Base-by-base conservation (phyloP, 78 protist genomes). In the Dictyostelium intermedium region DNA sequence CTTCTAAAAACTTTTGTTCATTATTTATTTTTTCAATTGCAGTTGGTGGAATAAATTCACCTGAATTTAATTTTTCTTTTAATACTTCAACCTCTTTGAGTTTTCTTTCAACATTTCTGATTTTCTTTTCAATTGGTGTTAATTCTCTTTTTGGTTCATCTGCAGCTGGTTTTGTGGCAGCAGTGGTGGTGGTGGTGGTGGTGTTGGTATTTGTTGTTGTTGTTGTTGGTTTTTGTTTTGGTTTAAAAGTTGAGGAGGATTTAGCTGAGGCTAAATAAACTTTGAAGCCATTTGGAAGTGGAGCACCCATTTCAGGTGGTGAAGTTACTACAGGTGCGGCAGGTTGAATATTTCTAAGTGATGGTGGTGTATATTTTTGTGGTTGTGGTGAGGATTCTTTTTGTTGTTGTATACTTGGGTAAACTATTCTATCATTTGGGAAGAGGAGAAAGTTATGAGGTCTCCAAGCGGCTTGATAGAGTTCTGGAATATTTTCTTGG, bases 391-490 rank as follows among this genome's bases (percentile, higher is more conserved):
- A 47, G 8, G 82, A 27, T 66, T 80, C 77, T 34, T 80, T 63
- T 34, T 45, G 34, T 20, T 27, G 16, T 11, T 77, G 20, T 4
- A 83, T 35, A 3, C 47, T 16, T 39, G 93, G 93, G 25, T 45
- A 79, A 50, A 80, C 53, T 16, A 89, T 89, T 41, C 50, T 61
- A 16, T 69, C 85, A 34, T 89, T 78, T 23, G 94, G 87, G 82
- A 80, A 89, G 6, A 39, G n/a, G 20, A 69, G 37, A 8, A 87
- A 74, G 9, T 39, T 53, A 45, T 39, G 60, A 32, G 94, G 94
- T 66, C 94, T 83, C 94, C 94, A 89, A 18, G 56, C 11, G 5
- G 66, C 92, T 73, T 92, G 96, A 32, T 83, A 92, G 66, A 92
- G 91, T 60, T 92, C 96, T 6, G 91, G 93, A 9, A 86, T 35